Conservation (phyloP, 2,329 filamentous ascomycete genomes). For the Neobulgaria alba region DNA sequence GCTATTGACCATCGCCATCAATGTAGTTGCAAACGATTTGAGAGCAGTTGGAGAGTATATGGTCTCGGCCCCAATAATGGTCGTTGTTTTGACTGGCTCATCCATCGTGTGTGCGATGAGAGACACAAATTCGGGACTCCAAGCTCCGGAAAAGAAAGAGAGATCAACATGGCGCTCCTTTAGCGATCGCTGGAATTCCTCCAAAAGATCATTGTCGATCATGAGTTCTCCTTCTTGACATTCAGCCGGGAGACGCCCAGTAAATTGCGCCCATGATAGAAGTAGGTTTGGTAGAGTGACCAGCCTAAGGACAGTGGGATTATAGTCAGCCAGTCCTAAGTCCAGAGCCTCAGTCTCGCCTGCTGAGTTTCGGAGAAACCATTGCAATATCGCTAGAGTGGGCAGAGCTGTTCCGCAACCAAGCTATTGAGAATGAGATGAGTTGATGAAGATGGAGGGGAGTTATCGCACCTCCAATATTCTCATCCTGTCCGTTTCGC, state of each 20-base stretch:
- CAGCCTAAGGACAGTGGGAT: slow-evolving; percentile 65
- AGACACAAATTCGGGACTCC: slow-evolving; percentile 56
- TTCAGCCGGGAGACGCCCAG: slow-evolving; percentile 12
- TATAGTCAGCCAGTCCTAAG: slow-evolving; percentile 71
- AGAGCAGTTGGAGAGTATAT: slow-evolving; percentile 74
- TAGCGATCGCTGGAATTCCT: slow-evolving; percentile 50
- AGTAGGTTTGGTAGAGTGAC: slow-evolving; percentile 74
- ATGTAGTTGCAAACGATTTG: slow-evolving; percentile 56
- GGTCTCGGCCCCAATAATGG: slow-evolving; percentile 67
- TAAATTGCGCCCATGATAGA: slow-evolving; percentile 48
- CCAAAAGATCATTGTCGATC: slow-evolving; percentile 38
- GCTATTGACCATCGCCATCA: slow-evolving; percentile 48
- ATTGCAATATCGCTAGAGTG: slow-evolving; percentile 62
- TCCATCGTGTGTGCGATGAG: slow-evolving; percentile 35
- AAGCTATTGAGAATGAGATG: too few species aligned
- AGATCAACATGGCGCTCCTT: slow-evolving; percentile 42
- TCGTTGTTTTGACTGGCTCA: slow-evolving; percentile 4
- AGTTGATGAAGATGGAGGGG: too few species aligned
- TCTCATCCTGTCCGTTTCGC: too few species aligned
- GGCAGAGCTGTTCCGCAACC: slow-evolving; percentile 74
- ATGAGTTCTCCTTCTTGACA: slow-evolving; percentile 28
- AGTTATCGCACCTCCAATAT: too few species aligned
- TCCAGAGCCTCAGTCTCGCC: slow-evolving; percentile 32
- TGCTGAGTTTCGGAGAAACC: slow-evolving; percentile 31
- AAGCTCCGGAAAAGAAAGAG: slow-evolving; percentile 65